Percentiles rank a stretch among this genome's conserved stretches.
These are phyloP conservation scores for Homolaphlyctis polyrhiza DNA, from an alignment of 371 early-diverging fungal species.

Conservation along the genomic window DNA sequence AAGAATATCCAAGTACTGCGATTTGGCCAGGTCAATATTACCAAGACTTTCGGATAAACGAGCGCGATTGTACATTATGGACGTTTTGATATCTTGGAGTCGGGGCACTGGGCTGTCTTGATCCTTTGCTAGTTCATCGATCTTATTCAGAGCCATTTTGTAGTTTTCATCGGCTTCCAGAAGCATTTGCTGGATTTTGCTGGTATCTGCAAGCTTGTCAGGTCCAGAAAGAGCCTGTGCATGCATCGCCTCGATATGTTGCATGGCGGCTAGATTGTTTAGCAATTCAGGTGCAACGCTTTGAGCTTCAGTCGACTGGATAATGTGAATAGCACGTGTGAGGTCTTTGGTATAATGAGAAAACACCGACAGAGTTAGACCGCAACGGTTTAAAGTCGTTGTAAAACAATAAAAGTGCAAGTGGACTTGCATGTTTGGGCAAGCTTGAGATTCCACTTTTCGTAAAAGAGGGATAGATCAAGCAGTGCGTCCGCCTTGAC, in stretches of 20 bases:
- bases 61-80: slow-evolving; percentile 78
- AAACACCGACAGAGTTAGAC: neutral
- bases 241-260: neutral
- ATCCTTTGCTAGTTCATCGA: neutral
- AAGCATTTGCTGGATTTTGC: neutral
- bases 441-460: slow-evolving; percentile 9
- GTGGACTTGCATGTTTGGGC: slow-evolving; percentile 7
- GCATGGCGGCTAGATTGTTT: slow-evolving; percentile 75
- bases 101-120: neutral
- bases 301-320: neutral
- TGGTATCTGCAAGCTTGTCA: neutral
- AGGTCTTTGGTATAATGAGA: neutral
- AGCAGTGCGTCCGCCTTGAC: slow-evolving; percentile 12
- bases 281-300: slow-evolving; percentile 59
- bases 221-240: slow-evolving; percentile 11
- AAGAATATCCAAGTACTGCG: slow-evolving; percentile 59
- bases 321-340: neutral
- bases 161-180: slow-evolving; percentile 3
- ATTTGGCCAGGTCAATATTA: slow-evolving; percentile 56
- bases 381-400: neutral
- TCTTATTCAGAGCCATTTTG: neutral
- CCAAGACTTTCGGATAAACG: slow-evolving; percentile 68
- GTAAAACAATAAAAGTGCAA: neutral
- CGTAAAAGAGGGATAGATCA: slow-evolving; percentile 14
- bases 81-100: slow-evolving; percentile 21